Conservation (phyloP, 139 green algal species). For the Yamagishiella unicocca region DNA sequence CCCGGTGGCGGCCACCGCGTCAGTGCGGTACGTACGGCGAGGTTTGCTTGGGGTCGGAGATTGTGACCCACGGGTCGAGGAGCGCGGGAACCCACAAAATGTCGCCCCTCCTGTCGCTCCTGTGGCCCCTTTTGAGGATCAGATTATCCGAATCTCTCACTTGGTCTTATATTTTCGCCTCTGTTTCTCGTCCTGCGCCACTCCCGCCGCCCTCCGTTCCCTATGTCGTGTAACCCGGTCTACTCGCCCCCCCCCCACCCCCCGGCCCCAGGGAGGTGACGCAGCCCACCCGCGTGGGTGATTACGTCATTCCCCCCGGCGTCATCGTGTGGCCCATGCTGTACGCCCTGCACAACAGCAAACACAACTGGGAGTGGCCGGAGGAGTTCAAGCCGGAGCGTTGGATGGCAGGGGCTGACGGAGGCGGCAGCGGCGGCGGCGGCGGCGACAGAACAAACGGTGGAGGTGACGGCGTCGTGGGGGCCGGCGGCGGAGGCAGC, state of each 20-base stretch:
- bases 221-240: background rate
- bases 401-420: background rate
- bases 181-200: background rate
- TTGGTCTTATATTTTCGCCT: too few relatives aligned
- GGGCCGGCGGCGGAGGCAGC: background rate
- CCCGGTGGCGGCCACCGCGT: conserved; percentile 66
- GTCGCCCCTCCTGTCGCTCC: background rate
- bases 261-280: conserved; percentile 61
- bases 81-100: too few relatives aligned
- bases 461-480: too few relatives aligned
- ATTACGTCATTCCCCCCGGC: conserved; percentile 57
- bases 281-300: conserved; percentile 48
- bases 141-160: too few relatives aligned
- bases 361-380: conserved; percentile 63
- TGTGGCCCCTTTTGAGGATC: background rate
- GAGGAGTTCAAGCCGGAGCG: conserved; percentile 49
- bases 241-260: background rate
- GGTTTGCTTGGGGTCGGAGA: too few relatives aligned
- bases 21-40: conserved; percentile 63
- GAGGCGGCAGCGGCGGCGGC: background rate
- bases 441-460: background rate
- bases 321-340: conserved; percentile 76
- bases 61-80: too few relatives aligned
- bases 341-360: conserved; percentile 69
- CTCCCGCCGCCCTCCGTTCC: background rate